Evolutionary conservation across 2,329 filamentous ascomycete species (phyloP), one percentile per base, ranked within the genome.

Genomic region (Fusarium foetens): DNA sequence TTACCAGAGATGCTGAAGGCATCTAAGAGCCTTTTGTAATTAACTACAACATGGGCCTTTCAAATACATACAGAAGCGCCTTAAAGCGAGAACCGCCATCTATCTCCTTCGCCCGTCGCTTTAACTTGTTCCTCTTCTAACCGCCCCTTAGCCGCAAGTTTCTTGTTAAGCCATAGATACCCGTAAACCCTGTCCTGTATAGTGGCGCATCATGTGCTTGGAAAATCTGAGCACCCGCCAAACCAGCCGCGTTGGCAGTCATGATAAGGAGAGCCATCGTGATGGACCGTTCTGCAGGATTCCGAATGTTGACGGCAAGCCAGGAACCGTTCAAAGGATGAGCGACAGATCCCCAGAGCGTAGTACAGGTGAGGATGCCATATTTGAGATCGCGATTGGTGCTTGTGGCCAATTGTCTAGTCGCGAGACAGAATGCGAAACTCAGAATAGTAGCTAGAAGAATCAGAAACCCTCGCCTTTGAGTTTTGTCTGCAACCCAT

Each of bases 321-420:
- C 54, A 58, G 10, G 54, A 58, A 7, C 54, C 42, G 11, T 58
- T 58, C 23, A 58, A 25, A 6, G 54, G 31, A 12, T 58, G 58
- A 6, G 58, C 16, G 1, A n/a, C 48, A 31, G 58, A 54, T 29
- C 58, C 58, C 58, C 58, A 60, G 1, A 60, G 21, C 4, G 48
- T 60, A 1, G 16, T 60, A 5, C 23, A 60, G 14, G 8, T 5
- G 1, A 60, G 58, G 8, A 60, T 60, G 3, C 58, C 58, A 4
- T 60, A 60, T 17, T 60, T 60, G 31, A 60, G 58, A 60, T 60
- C 31, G 13, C 58, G 48, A 17, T 55, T 54, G 4, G 17, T 54
- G 29, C 58, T 60, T 9, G 58, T 54, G 2, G 4, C 48, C 12
- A 60, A 5, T 31, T 60, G 48, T 17, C 58, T 60, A 17, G 58